Percentiles rank a stretch among this genome's conserved stretches.
These are phyloP conservation scores for Coemansia sp. DNA, from an alignment of 192 early-diverging fungal genomes.

Conservation along the genomic window DNA sequence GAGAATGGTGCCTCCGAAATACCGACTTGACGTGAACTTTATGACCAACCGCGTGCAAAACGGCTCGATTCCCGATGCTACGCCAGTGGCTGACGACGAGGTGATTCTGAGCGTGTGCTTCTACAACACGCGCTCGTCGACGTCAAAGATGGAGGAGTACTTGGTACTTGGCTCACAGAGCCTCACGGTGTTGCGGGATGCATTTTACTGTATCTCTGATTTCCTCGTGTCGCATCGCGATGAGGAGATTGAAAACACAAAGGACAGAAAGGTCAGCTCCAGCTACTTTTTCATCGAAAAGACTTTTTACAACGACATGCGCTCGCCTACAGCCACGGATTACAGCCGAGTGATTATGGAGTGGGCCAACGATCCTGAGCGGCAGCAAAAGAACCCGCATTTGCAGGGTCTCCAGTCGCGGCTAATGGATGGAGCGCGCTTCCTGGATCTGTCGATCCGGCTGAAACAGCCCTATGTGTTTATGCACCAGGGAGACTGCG, in stretches of 20 bases:
- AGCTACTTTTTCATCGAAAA: conserved; percentile 78
- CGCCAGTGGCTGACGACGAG: conserved; percentile 50
- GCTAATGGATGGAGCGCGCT: conserved; percentile 58
- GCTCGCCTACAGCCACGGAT: conserved; percentile 56
- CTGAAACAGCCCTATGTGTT: conserved; percentile 67
- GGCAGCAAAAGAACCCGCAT: conserved; percentile 48
- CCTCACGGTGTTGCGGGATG: conserved; percentile 64
- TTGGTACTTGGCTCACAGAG: conserved; percentile 65
- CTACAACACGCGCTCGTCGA: conserved; percentile 56
- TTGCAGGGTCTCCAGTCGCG: conserved; percentile 50
- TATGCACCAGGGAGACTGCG: conserved; percentile 75
- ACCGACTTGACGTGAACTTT: conserved; percentile 53
- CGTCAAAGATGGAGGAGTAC: conserved; percentile 58
- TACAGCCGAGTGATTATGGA: conserved; percentile 69
- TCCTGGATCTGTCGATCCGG: conserved; percentile 62
- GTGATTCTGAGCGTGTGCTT: conserved; percentile 60
- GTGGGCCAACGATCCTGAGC: conserved; percentile 60
- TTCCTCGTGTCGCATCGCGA: conserved; percentile 53
- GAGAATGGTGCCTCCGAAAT: conserved; percentile 45
- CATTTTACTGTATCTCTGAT: conserved; percentile 67
- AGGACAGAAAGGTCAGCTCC: conserved; percentile 54
- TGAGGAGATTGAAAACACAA: conserved; percentile 45
- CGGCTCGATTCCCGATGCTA: conserved; percentile 14
- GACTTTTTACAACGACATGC: conserved; percentile 68
- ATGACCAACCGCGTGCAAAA: conserved; percentile 45